phyloP scores from a whole-genome alignment of 345 rosid species.

The Syzygium aqueum region DNA sequence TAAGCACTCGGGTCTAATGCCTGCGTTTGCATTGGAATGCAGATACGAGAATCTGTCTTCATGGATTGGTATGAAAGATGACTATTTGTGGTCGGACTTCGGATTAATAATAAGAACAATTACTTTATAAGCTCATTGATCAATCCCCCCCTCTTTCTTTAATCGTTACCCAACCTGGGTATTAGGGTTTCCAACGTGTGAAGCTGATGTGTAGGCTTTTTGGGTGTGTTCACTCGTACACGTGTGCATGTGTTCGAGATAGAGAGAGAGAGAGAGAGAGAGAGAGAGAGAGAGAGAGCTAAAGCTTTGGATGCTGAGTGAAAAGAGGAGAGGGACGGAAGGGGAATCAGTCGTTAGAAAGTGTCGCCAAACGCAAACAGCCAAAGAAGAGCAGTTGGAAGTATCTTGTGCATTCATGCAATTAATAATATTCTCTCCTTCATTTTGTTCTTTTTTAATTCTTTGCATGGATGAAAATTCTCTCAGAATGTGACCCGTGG shows the following conservation, averaged over 20 bases:
- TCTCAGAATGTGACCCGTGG: neutral
- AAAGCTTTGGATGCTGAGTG: neutral
- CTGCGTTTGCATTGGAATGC: neutral
- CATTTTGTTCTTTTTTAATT: neutral
- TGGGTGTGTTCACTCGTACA: neutral
- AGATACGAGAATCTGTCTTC: neutral
- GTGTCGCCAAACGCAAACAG: slow-evolving; percentile 1
- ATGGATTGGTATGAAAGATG: neutral
- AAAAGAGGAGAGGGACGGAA: neutral
- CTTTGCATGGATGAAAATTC: neutral
- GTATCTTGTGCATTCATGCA: neutral
- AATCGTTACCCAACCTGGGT: neutral
- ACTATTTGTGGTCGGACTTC: slow-evolving; percentile 11
- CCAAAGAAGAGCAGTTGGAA: neutral
- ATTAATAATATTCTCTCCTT: neutral
- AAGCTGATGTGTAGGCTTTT: neutral
- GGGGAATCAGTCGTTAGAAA: neutral
- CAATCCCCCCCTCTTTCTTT: neutral
- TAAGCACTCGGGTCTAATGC: neutral
- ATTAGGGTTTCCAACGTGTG: neutral
- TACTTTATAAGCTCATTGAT: neutral
- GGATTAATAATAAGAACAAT: neutral
- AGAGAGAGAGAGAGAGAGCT: neutral
- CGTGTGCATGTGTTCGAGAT: neutral
- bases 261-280: neutral